Conservation (phyloP, 805 yeast genomes). For the Myxozyma mucilagina region DNA sequence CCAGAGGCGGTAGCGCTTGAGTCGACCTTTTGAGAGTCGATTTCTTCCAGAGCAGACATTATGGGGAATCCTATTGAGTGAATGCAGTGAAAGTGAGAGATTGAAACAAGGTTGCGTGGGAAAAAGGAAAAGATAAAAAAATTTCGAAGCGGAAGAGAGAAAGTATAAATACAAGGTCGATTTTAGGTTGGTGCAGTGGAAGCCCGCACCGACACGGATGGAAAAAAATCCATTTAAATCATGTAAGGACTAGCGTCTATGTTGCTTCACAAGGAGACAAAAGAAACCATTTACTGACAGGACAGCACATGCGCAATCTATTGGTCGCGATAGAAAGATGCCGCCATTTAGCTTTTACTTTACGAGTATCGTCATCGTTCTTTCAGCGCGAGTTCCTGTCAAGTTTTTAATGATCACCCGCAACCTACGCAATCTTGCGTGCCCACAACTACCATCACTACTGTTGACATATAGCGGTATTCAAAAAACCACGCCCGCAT, state of each 20-base stretch:
- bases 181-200: neutral
- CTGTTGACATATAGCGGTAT: too few relatives aligned
- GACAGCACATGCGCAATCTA: too few relatives aligned
- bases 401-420: too few relatives aligned
- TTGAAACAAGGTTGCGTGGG: neutral
- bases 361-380: too few relatives aligned
- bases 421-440: too few relatives aligned
- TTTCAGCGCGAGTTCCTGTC: too few relatives aligned
- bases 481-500: too few relatives aligned
- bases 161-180: neutral
- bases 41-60: conserved; percentile 4
- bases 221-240: neutral
- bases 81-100: neutral
- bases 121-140: neutral
- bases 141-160: neutral
- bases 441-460: too few relatives aligned
- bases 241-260: neutral
- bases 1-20: neutral
- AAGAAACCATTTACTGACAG: too few relatives aligned
- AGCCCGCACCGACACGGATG: neutral
- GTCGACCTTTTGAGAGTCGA: neutral
- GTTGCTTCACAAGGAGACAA: too few relatives aligned
- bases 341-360: too few relatives aligned
- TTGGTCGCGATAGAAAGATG: too few relatives aligned
- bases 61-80: neutral